A percentile compares a stretch with the other conserved stretches of the same genome.
Conservation (phyloP, 164 flowering plant genomes). For the Aristolochia fimbriata region DNA sequence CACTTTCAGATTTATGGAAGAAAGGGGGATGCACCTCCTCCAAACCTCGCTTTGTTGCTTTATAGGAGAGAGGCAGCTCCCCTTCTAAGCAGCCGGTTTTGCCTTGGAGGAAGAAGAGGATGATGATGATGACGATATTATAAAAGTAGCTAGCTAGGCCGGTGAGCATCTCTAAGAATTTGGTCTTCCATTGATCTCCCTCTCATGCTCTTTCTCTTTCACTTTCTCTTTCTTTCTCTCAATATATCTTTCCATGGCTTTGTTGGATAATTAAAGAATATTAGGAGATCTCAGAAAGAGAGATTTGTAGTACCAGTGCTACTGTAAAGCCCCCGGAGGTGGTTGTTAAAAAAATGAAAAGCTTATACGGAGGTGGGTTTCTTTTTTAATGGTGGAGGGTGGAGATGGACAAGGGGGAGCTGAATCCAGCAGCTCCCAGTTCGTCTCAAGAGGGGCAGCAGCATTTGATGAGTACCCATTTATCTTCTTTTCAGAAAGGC, state of each 20-base stretch:
- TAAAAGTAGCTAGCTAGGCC: too few species aligned
- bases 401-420: constrained; percentile 24
- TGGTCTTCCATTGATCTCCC: too few species aligned
- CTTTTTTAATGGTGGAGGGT: constrained; percentile 2
- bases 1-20: not conserved
- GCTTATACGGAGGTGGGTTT: not conserved
- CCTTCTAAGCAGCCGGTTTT: too few species aligned
- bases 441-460: constrained; percentile 21
- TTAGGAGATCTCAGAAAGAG: too few species aligned
- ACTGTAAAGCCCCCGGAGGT: too few species aligned
- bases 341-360: not conserved
- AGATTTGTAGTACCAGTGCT: not conserved
- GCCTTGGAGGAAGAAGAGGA: too few species aligned
- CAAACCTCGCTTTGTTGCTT: too few species aligned
- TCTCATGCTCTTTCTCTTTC: too few species aligned
- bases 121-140: too few species aligned
- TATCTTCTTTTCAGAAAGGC: constrained; percentile 6
- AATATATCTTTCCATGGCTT: too few species aligned
- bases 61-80: too few species aligned
- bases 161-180: not conserved
- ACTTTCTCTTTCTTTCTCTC: not conserved
- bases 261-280: too few species aligned
- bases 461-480: constrained; percentile 4
- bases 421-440: constrained; percentile 5
- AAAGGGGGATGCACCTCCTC: not conserved